Conservation (phyloP, 2,329 filamentous ascomycete species). For the Fusarium metavorans region DNA sequence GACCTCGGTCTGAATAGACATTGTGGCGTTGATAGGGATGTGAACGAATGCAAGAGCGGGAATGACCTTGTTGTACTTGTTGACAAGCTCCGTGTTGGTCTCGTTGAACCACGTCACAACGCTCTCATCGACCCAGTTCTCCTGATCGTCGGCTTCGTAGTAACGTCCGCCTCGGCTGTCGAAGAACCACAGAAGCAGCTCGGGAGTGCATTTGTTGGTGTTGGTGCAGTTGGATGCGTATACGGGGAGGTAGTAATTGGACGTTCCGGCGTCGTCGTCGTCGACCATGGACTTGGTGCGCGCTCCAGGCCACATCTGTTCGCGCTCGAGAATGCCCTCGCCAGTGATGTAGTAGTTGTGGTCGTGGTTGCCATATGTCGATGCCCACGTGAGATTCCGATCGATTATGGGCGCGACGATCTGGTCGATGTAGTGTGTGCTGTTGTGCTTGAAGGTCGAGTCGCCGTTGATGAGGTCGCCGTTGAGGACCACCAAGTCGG, state of each 20-base stretch:
- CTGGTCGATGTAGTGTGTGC: constrained; percentile 67
- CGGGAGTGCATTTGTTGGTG: constrained; percentile 49
- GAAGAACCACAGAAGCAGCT: constrained; percentile 77
- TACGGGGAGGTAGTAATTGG: constrained; percentile 63
- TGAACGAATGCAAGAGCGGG: constrained; percentile 63
- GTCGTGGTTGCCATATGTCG: constrained; percentile 80
- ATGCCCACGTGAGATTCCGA: constrained; percentile 70
- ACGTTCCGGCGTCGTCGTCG: constrained; percentile 51
- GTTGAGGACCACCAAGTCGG: constrained; percentile 75
- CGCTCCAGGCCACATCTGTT: constrained; percentile 53
- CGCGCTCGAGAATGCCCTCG: constrained; percentile 55
- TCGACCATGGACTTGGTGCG: constrained; percentile 56
- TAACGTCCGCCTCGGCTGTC: constrained; percentile 71
- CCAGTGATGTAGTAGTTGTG: constrained; percentile 68
- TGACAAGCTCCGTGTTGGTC: constrained; percentile 40
- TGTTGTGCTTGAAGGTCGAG: constrained; percentile 66
- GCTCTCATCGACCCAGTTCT: constrained; percentile 58
- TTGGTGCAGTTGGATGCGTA: constrained; percentile 51
- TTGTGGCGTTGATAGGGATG: constrained; percentile 59
- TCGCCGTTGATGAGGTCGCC: constrained; percentile 80
- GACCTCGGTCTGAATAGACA: constrained; percentile 51
- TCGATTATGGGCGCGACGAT: constrained; percentile 69
- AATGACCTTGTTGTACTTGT: constrained; percentile 50
- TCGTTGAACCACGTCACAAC: constrained; percentile 60
- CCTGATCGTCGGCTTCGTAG: constrained; percentile 54